Conservation (phyloP, 139 green algal species). For the Picochlorum sp. region DNA sequence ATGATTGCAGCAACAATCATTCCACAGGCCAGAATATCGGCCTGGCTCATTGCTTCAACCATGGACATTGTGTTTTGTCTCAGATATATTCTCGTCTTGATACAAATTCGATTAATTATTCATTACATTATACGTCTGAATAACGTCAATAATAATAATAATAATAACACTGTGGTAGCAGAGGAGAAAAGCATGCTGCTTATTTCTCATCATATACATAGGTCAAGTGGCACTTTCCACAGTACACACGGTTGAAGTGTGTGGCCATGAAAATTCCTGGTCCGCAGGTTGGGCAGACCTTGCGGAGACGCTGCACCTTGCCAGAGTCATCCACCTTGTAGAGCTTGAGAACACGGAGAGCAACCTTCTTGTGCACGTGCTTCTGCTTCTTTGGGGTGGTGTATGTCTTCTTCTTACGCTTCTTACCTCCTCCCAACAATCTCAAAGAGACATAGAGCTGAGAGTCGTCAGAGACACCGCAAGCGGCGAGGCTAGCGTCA, state of each 20-base stretch:
- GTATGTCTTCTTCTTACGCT: conserved; percentile 99
- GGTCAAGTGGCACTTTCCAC: conserved; percentile 86
- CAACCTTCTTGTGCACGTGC: conserved; percentile 99
- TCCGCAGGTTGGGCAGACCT: conserved; percentile 92
- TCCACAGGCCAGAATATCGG: neutral
- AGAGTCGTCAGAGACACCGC: conserved; percentile 71
- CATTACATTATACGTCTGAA: too few species aligned
- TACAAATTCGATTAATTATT: too few species aligned
- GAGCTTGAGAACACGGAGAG: conserved; percentile 61
- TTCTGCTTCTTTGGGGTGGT: conserved; percentile 99
- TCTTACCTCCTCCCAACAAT: conserved; percentile 95
- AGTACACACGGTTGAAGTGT: conserved; percentile 95
- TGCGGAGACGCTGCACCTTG: conserved; percentile 93
- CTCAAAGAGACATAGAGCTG: conserved; percentile 74
- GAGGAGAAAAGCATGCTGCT: too few species aligned
- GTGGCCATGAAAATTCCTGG: conserved; percentile 98
- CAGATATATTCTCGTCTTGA: too few species aligned
- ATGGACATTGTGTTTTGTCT: neutral
- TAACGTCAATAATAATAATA: too few species aligned
- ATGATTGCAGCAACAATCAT: conserved; percentile 1
- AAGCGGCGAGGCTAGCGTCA: conserved; percentile 42
- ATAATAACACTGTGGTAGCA: too few species aligned
- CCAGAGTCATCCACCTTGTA: conserved; percentile 92
- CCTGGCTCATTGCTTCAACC: neutral
- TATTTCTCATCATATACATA: conserved; percentile 42